These are phyloP conservation scores for Nannochloropsis granulata DNA, from an alignment of 108 stramenopile genomes.

Conservation along the genomic window DNA sequence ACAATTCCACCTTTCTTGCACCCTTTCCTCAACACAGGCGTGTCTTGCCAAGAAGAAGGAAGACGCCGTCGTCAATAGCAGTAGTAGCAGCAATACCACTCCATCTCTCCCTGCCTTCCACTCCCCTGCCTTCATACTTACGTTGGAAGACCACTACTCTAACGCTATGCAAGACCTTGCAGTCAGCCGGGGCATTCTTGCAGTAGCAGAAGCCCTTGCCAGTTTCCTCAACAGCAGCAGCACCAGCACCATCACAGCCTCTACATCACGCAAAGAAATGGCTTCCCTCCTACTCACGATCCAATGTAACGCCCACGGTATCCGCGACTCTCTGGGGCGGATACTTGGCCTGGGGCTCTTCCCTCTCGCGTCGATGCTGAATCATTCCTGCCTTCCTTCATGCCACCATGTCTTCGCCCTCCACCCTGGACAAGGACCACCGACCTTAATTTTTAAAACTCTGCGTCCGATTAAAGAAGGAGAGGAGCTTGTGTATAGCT, in stretches of 20 bases:
- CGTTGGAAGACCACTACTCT: neutral
- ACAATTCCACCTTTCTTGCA: neutral
- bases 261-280: neutral
- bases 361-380: constrained; percentile 19
- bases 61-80: neutral
- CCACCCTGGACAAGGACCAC: neutral
- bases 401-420: neutral
- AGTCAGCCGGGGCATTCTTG: neutral
- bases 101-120: neutral
- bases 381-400: constrained; percentile 15
- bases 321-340: neutral
- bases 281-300: constrained; percentile 1
- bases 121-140: neutral
- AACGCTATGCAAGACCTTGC: neutral
- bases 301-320: constrained; percentile 19
- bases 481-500: neutral
- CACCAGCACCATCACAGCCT: neutral
- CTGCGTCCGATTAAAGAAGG: neutral
- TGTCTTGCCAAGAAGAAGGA: neutral
- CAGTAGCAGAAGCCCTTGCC: neutral
- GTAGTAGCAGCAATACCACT: neutral
- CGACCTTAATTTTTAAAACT: neutral
- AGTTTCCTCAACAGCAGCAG: neutral
- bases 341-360: constrained; percentile 1
- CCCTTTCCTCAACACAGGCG: neutral